Evolutionary conservation across 495 filamentous ascomycete genomes (phyloP).

Genomic region (Talaromyces liani): DNA sequence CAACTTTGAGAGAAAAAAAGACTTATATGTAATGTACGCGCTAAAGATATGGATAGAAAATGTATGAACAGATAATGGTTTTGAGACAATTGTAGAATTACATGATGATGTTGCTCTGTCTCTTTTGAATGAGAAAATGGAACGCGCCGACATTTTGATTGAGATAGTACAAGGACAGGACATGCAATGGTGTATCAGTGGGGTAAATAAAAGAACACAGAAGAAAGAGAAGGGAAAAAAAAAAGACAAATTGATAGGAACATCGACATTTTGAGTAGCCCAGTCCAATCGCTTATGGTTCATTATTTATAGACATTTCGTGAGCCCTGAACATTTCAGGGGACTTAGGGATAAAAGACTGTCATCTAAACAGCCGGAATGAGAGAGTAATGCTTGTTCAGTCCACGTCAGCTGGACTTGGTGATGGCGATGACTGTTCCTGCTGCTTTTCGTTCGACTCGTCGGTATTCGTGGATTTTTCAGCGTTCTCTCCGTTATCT

Average conservation of each 20-base stretch:
- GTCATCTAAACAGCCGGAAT: background rate
- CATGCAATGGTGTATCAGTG: background rate
- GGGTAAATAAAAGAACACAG: background rate
- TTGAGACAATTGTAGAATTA: background rate
- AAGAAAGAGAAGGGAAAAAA: background rate
- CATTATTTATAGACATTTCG: background rate
- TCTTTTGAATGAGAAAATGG: background rate
- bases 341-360: background rate
- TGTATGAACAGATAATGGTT: background rate
- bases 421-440: background rate
- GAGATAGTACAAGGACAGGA: background rate
- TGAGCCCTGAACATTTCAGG: background rate
- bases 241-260: background rate
- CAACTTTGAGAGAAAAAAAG: too few species aligned
- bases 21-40: background rate
- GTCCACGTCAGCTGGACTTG: constrained; percentile 4
- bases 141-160: background rate
- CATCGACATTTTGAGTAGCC: background rate
- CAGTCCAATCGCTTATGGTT: background rate
- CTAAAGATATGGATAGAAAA: too few species aligned
- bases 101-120: background rate
- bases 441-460: constrained; percentile 3
- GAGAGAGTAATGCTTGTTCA: background rate
- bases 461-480: background rate
- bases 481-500: background rate